A percentile compares a stretch with the other conserved stretches of the same genome.
phyloP scores from a whole-genome alignment of 2,329 filamentous ascomycete species.

The Venturia pyrina region DNA sequence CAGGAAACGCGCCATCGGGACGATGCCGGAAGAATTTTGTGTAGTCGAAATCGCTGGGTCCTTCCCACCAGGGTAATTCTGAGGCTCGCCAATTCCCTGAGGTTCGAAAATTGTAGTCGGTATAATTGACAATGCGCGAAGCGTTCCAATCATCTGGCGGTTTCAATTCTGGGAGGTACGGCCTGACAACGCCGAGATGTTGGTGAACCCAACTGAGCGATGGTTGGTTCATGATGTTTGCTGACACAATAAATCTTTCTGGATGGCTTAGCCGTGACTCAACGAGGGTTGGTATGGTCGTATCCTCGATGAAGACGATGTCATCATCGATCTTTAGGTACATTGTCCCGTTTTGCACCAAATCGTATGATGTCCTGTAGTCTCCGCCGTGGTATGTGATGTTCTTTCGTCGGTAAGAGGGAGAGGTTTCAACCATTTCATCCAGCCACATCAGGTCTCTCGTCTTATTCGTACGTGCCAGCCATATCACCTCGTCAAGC shows the following conservation, averaged over 20 bases:
- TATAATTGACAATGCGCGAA: background rate
- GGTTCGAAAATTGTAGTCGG: background rate
- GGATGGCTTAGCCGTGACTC: conserved; percentile 43
- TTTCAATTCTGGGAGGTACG: conserved; percentile 42
- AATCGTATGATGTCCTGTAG: conserved; percentile 16
- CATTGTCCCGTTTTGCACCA: conserved; percentile 21
- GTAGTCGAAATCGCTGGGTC: conserved; percentile 18
- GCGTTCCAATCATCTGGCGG: conserved; percentile 13
- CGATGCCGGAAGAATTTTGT: conserved; percentile 19
- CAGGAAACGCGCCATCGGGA: conserved; percentile 20
- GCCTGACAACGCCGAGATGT: conserved; percentile 41
- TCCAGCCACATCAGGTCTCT: conserved; percentile 29
- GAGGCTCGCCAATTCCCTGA: conserved; percentile 30
- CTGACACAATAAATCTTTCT: conserved; percentile 41
- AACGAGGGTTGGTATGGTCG: conserved; percentile 43
- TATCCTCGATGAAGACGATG: conserved; percentile 32
- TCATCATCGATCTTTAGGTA: conserved; percentile 37
- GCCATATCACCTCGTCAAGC: conserved; percentile 33
- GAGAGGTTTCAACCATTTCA: conserved; percentile 20
- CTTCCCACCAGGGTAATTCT: conserved; percentile 26
- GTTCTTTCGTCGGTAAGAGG: conserved; percentile 21
- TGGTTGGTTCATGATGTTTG: conserved; percentile 48
- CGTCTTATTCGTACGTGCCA: conserved; percentile 28
- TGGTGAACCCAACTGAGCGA: conserved; percentile 45
- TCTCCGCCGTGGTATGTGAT: conserved; percentile 15